phyloP scores from a whole-genome alignment of 2,329 filamentous ascomycete genomes.

The Epichloe coenophiala region DNA sequence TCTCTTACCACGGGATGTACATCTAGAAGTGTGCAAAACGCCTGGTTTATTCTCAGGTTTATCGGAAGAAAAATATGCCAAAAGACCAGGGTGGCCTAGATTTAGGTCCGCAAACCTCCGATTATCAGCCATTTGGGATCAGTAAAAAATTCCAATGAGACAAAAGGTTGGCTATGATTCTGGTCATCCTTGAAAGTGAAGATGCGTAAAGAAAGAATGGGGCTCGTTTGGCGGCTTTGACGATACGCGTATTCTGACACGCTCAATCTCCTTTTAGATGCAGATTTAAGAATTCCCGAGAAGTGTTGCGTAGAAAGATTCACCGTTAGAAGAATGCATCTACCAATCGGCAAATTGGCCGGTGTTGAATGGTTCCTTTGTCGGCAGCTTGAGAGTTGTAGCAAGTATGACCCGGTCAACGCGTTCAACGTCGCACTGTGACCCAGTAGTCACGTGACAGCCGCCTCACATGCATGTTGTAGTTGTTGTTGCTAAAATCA shows the following conservation, averaged over 20 bases:
- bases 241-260: not conserved
- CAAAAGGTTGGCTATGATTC: conserved; percentile 12
- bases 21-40: conserved; percentile 17
- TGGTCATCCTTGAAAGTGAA: conserved; percentile 2
- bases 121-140: conserved; percentile 24
- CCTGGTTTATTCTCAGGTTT: conserved; percentile 13
- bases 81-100: conserved; percentile 19
- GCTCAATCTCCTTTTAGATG: not conserved
- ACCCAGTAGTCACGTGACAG: no score
- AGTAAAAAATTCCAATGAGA: conserved; percentile 17
- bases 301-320: not conserved
- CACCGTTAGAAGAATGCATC: no score
- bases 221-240: not conserved
- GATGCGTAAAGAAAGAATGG: no score
- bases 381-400: no score
- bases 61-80: conserved; percentile 18
- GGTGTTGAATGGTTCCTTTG: no score
- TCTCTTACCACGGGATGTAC: conserved; percentile 15
- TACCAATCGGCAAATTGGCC: no score
- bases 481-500: no score
- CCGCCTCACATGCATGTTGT: no score
- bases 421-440: no score
- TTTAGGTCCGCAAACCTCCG: conserved; percentile 18
- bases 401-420: no score
- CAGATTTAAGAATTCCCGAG: not conserved